Conservation (phyloP, 768 basidiomycete species). For the Sarcodon aspratus region DNA sequence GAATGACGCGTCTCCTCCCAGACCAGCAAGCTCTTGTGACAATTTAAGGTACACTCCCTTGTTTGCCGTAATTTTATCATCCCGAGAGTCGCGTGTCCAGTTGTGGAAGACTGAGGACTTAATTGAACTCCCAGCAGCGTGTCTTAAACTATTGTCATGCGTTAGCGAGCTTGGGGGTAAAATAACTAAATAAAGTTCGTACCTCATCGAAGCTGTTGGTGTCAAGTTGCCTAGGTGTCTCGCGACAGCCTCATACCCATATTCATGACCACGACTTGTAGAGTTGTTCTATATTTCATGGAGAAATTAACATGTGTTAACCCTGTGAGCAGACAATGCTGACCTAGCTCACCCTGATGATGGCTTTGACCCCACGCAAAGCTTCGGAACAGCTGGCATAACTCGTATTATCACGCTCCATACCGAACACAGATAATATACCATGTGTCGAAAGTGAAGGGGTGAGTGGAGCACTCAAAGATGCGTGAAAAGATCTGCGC, state of each 20-base stretch:
- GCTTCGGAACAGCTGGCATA: constrained; percentile 66
- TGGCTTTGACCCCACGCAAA: constrained; percentile 51
- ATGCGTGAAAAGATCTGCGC: constrained; percentile 66
- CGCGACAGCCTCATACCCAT: constrained; percentile 75
- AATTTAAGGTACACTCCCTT: constrained; percentile 52
- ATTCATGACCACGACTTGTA: constrained; percentile 47
- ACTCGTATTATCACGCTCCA: constrained; percentile 70
- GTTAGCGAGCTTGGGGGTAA: neutral
- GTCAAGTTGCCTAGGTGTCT: constrained; percentile 64
- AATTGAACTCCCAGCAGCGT: constrained; percentile 65
- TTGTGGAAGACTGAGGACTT: constrained; percentile 83
- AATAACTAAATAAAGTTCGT: constrained; percentile 7
- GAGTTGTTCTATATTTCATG: neutral
- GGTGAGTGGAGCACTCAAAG: constrained; percentile 51
- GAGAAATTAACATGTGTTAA: neutral
- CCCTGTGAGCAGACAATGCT: constrained; percentile 17
- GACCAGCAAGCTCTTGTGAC: constrained; percentile 61
- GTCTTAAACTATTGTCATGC: constrained; percentile 27
- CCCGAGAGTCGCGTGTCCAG: constrained; percentile 64
- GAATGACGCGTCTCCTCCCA: constrained; percentile 72
- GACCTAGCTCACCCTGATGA: constrained; percentile 66
- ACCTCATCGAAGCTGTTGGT: constrained; percentile 79
- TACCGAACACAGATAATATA: constrained; percentile 58
- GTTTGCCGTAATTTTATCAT: constrained; percentile 54
- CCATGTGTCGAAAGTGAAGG: constrained; percentile 54